Evolutionary conservation across 345 rosid species (phyloP), one percentile per base, ranked within the genome.

Genomic region (Ricinus communis): DNA sequence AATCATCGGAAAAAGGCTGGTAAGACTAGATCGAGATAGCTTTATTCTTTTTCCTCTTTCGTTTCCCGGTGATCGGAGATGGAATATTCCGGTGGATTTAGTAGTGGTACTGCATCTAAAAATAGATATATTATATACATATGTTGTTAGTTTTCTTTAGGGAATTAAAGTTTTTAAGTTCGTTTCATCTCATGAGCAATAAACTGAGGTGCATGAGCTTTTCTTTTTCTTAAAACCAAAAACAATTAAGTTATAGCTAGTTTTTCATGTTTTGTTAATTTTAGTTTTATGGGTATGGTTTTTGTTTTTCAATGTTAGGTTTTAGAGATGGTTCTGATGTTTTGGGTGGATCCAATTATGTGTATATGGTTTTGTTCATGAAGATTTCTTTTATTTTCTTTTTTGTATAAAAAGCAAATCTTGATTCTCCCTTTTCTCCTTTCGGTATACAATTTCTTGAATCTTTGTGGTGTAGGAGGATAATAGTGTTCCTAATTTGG

Each of bases 11-110:
- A 76, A 51, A 87, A 75, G 79, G 71, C 78, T 19, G 87, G 84
- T 60, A 87, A 82, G 81, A 87, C 80, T 52, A 89, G 98, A 86
- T 84, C 91, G 25, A 77, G 79, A 63, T 83, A 81, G 84, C 25
- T 78, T 40, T 28, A 5, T 5, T 33, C 21, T 10, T 16, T 50
- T 16, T 31, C 33, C 21, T 10, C 16, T 50, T 16, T 31, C 33
- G 55, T 55, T 68, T 61, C 13, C 50, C 52, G 60, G 58, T 62
- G 14, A 49, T 28, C 66, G 57, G 73, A 62, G 22, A 27, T 22
- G 66, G 78, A 65, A 60, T 65, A 22, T 80, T 80, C 79, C 69
- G 71, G 80, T 52, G 71, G 49, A 59, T 10, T 56, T n/a, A n/a
- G n/a, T n/a, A n/a, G n/a, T n/a, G n/a, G n/a, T 54, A 43, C 52